phyloP scores from a whole-genome alignment of 2,329 filamentous ascomycete genomes.

The Sporothrix humicola region DNA sequence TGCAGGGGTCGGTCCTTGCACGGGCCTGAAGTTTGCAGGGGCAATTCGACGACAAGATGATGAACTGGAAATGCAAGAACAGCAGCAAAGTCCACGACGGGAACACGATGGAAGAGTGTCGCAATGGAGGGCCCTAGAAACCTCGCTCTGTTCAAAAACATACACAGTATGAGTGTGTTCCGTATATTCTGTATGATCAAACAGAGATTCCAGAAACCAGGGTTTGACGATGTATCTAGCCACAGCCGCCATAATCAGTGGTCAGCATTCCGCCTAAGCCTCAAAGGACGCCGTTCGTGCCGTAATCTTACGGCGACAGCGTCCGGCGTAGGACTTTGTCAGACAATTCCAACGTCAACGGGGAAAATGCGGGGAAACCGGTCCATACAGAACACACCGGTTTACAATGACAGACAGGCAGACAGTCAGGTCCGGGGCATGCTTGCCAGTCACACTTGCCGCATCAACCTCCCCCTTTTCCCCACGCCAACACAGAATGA shows the following conservation, averaged over 20 bases:
- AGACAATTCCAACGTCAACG: neutral
- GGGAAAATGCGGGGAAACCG: conserved; percentile 8
- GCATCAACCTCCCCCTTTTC: neutral
- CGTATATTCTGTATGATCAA: too few species aligned
- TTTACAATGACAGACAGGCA: neutral
- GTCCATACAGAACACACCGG: neutral
- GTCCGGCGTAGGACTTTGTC: neutral
- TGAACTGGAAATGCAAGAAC: neutral
- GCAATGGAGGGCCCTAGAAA: too few species aligned
- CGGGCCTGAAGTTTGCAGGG: neutral
- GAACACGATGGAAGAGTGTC: too few species aligned
- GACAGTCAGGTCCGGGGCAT: neutral
- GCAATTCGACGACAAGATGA: neutral
- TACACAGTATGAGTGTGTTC: too few species aligned
- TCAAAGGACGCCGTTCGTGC: neutral
- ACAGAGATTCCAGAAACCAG: too few species aligned
- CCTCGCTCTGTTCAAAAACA: too few species aligned
- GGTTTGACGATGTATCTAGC: too few species aligned
- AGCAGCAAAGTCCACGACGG: neutral
- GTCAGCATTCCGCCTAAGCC: too few species aligned
- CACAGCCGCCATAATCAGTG: too few species aligned
- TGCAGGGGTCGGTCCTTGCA: conserved; percentile 10
- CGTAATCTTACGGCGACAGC: neutral
- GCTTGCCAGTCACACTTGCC: too few species aligned
- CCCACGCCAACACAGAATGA: neutral